Evolutionary conservation across 2,329 filamentous ascomycete genomes (phyloP), one percentile per base, ranked within the genome.

Genomic region (Ceratocystis diversiconidia): DNA sequence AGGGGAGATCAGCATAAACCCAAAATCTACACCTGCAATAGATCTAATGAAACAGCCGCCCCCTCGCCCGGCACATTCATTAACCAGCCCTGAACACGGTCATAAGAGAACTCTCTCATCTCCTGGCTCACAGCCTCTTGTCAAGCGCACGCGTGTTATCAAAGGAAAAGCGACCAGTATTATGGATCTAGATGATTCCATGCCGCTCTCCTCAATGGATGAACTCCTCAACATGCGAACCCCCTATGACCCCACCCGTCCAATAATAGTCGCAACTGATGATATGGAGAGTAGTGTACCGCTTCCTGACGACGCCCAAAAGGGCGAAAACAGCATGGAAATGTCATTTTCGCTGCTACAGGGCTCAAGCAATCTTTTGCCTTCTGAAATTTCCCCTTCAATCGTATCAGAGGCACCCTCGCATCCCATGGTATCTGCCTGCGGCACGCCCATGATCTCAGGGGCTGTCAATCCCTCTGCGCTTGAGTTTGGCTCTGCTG

Each of bases 391-490:
- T 12, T 36, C 64, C 22, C 30, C 48, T 8, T 44, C 55, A 5
- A 32, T 55, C 46, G 63, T 66, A 3, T 75, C 74, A 2, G 74
- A 75, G 41, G 68, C 76, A 65, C 30, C 65, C 15, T 76, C 74
- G 66, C 32, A 67, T 32, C 72, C 65, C 25, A 22, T 66, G 41
- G 60, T 59, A n/a, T 25, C 52, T 43, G 22, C 46, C 22, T 44
- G 22, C 5, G 36, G 65, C 12, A 32, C 55, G 3, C 57, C 63
- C 17, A 65, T 66, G 64, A 64, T 68, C 30, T 63, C 66, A 12
- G 63, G 66, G 10, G 63, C 55, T 17, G 66, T 65, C 28, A 57
- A 52, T 43, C 66, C 74, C 30, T 72, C 72, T 62, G 78, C 76
- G 75, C 73, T 74, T 67, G 43, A 69, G 67, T 69, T 69, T 48